A percentile compares a stretch with the other conserved stretches of the same genome.
Evolutionary conservation across 2,329 filamentous ascomycete genomes (phyloP).

Genomic region (Clarireedia sp.): DNA sequence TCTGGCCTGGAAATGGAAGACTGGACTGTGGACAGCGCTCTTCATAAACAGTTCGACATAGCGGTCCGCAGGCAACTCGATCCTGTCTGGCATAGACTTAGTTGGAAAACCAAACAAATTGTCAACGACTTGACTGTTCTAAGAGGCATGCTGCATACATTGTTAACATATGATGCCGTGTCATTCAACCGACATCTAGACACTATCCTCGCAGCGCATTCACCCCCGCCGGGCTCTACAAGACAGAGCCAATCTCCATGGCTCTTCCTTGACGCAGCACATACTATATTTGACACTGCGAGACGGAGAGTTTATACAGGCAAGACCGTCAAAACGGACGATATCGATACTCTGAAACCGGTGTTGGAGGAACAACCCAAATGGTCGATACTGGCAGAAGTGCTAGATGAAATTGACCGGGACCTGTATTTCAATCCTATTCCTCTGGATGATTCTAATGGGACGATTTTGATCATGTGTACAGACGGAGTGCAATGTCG

Average conservation of each 20-base stretch:
- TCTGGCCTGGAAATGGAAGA: conserved; percentile 89
- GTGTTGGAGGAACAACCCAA: conserved; percentile 93
- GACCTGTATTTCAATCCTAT: conserved; percentile 78
- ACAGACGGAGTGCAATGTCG: conserved; percentile 77
- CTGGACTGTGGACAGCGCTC: conserved; percentile 88
- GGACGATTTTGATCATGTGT: conserved; percentile 94
- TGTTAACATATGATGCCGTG: conserved; percentile 83
- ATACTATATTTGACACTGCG: conserved; percentile 87
- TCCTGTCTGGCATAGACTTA: conserved; percentile 94
- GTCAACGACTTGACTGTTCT: conserved; percentile 82
- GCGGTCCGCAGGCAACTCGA: conserved; percentile 85
- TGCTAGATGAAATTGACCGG: conserved; percentile 86
- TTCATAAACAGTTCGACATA: conserved; percentile 87
- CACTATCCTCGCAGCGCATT: conserved; percentile 84
- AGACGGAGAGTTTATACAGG: conserved; percentile 80
- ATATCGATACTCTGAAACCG: conserved; percentile 49
- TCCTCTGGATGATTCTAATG: conserved; percentile 74
- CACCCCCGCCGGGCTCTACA: conserved; percentile 78
- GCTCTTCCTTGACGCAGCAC: conserved; percentile 90
- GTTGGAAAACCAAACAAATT: conserved; percentile 90
- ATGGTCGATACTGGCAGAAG: conserved; percentile 81
- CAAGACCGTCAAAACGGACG: conserved; percentile 35
- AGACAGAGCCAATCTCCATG: conserved; percentile 87
- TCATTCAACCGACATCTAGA: conserved; percentile 90
- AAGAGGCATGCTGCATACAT: conserved; percentile 69